Percentiles rank a stretch among this genome's conserved stretches.
phyloP scores from a whole-genome alignment of 2,329 filamentous ascomycete genomes.

The Fusarium nematophilum region DNA sequence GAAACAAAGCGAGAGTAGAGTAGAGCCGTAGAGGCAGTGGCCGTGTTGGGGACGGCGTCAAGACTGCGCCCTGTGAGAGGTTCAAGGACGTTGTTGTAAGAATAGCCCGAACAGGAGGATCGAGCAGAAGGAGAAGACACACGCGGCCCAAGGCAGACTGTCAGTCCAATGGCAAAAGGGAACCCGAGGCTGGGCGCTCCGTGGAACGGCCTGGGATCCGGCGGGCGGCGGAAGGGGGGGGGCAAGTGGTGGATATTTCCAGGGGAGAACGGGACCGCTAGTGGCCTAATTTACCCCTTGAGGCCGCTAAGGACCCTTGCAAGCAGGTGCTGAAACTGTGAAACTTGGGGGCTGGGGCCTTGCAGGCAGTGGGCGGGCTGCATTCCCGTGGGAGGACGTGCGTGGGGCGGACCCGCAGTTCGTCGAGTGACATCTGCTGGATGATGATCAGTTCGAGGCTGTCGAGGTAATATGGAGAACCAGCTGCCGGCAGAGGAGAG shows the following conservation, averaged over 20 bases:
- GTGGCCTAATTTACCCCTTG: conserved; percentile 38
- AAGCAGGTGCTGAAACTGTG: conserved; percentile 38
- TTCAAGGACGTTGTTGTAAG: not conserved
- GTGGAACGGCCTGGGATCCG: conserved; percentile 16
- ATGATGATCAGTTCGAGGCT: not conserved
- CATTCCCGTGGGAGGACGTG: not conserved
- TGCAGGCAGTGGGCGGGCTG: conserved; percentile 16
- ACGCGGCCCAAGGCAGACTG: not conserved
- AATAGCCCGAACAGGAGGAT: not conserved
- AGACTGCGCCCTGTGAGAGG: not conserved
- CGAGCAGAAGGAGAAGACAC: not conserved
- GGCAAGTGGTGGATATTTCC: not conserved
- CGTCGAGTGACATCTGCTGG: not conserved
- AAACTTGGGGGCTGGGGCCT: conserved; percentile 26
- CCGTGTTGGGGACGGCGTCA: conserved; percentile 18
- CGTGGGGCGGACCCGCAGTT: not conserved
- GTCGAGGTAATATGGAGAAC: too few relatives aligned
- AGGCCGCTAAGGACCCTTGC: conserved; percentile 23
- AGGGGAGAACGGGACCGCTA: conserved; percentile 33
- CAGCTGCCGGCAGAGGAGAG: too few relatives aligned
- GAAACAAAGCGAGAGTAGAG: conserved; percentile 24
- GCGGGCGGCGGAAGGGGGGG: conserved; percentile 23
- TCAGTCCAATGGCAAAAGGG: not conserved
- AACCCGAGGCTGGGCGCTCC: not conserved
- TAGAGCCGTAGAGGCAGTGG: conserved; percentile 23